Evolutionary conservation across 257 asterid genomes (phyloP), one percentile per base, ranked within the genome.

Genomic region (Solanum okadae): DNA sequence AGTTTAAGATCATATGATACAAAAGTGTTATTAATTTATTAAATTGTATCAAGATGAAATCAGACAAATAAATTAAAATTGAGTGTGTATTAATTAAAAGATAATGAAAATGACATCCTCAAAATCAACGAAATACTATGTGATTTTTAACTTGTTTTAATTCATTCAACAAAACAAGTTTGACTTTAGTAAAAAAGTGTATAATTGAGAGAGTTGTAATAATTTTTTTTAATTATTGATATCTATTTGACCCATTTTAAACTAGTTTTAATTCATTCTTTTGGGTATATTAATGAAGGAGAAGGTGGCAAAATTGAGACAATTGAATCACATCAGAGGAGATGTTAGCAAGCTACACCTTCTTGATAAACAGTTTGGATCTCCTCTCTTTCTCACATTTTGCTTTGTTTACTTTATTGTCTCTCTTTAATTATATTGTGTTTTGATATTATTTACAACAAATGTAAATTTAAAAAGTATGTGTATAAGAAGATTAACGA

Each of bases 331-430:
- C 65, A 89, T 92, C n/a, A 88, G 52, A 38, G 92, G 93, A 46
- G 94, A 95, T 2, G n/a, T 35, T n/a, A 91, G 90, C 93, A 94
- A 94, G 91, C 38, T 92, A 2, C 92, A 87, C 8, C 90, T 25
- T 86, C 95, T 95, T 14, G 92, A 95, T 29, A 91, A 92, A 52
- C 95, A 93, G 98, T 95, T 46, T 65, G 89, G 70, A 37, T 56
- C 59, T 84, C 82, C 13, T 37, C 87, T 49, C 87, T 86, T 3
- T 63, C 65, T 49, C 16, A 16, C 10, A 0, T 10, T 0, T 11
- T 76, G 3, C 22, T 76, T 76, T 37, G 12, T 7, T 27, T 16
- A 81, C 5, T 16, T 25, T 46, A 18, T 29, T 29, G 16, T 44
- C 65, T 42, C 38, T 40, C 38, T 23, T 1, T 35, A 73, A 2